These are phyloP conservation scores for Calonectria pseudoreteaudii DNA, from an alignment of 2,329 filamentous ascomycete genomes.

Conservation along the genomic window DNA sequence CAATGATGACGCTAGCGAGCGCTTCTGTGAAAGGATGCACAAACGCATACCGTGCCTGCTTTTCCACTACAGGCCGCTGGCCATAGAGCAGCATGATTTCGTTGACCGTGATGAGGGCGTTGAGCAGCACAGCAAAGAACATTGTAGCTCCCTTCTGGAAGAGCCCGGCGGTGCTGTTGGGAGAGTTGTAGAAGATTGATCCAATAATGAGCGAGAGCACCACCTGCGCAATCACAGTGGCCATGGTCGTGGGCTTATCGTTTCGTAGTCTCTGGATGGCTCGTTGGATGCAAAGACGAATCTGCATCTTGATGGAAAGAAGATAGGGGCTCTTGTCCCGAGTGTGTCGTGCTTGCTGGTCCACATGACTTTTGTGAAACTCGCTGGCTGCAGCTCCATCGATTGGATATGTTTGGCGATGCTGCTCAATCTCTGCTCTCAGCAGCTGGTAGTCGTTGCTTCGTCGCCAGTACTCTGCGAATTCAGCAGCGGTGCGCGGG, in stretches of 20 bases:
- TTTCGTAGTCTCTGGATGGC: constrained; percentile 9
- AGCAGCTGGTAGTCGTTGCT: background rate
- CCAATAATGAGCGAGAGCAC: constrained; percentile 66
- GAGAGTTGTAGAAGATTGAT: constrained; percentile 74
- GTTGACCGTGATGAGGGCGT: constrained; percentile 42
- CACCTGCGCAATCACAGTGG: constrained; percentile 49
- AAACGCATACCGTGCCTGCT: constrained; percentile 44
- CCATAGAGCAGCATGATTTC: constrained; percentile 41
- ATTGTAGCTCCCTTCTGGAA: constrained; percentile 52
- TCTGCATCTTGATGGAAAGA: background rate
- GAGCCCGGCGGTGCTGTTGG: constrained; percentile 65
- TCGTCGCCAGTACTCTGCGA: background rate
- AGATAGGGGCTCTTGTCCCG: background rate
- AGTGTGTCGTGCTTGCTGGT: background rate
- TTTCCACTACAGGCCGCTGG: constrained; percentile 41
- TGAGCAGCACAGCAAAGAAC: constrained; percentile 50
- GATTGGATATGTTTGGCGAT: background rate
- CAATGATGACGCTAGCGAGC: background rate
- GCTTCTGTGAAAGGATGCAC: background rate
- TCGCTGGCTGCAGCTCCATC: background rate
- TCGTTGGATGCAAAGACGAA: background rate
- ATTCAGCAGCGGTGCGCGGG: background rate
- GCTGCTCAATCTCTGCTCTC: background rate
- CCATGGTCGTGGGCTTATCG: constrained; percentile 9
- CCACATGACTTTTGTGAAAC: background rate